Evolutionary conservation across 2,329 filamentous ascomycete species (phyloP).

Genomic region (Coniochaeta prunicola): DNA sequence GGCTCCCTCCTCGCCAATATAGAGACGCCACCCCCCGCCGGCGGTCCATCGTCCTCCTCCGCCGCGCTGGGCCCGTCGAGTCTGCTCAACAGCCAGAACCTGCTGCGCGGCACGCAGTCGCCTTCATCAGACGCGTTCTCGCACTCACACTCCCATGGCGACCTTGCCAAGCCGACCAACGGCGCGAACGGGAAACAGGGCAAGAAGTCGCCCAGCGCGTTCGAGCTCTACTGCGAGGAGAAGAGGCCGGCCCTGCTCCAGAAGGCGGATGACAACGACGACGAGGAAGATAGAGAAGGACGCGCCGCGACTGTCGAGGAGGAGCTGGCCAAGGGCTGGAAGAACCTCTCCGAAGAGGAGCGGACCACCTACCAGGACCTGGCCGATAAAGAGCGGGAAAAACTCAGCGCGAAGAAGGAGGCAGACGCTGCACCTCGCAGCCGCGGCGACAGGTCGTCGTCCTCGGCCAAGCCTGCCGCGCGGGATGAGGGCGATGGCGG

Average conservation of each 20-base stretch:
- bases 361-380: constrained; percentile 41
- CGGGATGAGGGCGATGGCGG: constrained; percentile 10
- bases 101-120: constrained; percentile 30
- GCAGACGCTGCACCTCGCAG: background rate
- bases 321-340: constrained; percentile 48
- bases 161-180: constrained; percentile 14
- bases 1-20: constrained; percentile 34
- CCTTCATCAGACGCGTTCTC: constrained; percentile 47
- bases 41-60: constrained; percentile 11
- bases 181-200: constrained; percentile 19
- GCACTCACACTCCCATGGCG: constrained; percentile 35
- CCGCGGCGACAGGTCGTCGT: background rate
- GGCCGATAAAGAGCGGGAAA: constrained; percentile 19
- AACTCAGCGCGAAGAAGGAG: constrained; percentile 3
- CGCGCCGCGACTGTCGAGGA: constrained; percentile 37
- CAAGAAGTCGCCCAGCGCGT: constrained; percentile 40
- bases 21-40: constrained; percentile 26
- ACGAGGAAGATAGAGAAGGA: constrained; percentile 11
- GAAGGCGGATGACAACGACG: constrained; percentile 18
- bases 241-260: constrained; percentile 34
- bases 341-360: constrained; percentile 40
- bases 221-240: constrained; percentile 48
- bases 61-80: constrained; percentile 3
- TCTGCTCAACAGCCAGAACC: constrained; percentile 38
- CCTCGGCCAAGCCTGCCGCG: background rate